Evolutionary conservation across 1,139 yeast genomes (phyloP), one percentile per base, ranked within the genome.

Genomic region (Candida sanyaensis): DNA sequence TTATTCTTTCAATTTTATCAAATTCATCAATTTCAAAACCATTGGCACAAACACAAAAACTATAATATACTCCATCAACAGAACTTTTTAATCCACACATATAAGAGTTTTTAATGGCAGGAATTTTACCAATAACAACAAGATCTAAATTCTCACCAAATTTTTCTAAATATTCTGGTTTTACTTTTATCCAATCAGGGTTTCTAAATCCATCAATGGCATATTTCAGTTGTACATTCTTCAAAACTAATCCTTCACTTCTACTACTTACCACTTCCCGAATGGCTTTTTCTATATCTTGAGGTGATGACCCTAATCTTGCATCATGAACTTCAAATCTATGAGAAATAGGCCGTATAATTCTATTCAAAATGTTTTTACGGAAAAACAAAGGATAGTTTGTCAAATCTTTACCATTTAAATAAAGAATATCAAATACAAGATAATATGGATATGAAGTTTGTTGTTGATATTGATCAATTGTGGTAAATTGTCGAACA

Each of bases 101-200:
- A 57, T 80, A 88, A 5, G 92, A 78, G 40, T 88, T 84, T 44
- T 93, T 93, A 29, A 80, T 77, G 0, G 89, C 92, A 11, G 84
- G 83, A 46, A 80, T 83, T 46, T 86, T 86, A 0, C 97, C 98
- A 50, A 92, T 82, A 0, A 93, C 80, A 1, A 84, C 74, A 41
- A 91, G 64, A 65, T 93, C 99, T 54, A 92, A 70, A 57, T 88
- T 88, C 53, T 90, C 96, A 7, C 96, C 96, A 64, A 88, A 88
- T 46, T 87, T 90, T 50, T 84, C 87, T 50, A 91, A 71, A 62
- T 91, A 92, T 56, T 92, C 97, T 0, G 98, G 98, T 63, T 93
- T 93, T 2, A 92, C 80, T 60, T 93, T 93, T 27, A 89, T 71
- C 97, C 98, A 92, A 21, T 75, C 69, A 28, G 77, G 76, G 41